Evolutionary conservation across 2,329 filamentous ascomycete genomes (phyloP).

Genomic region (Talaromyces piceae): DNA sequence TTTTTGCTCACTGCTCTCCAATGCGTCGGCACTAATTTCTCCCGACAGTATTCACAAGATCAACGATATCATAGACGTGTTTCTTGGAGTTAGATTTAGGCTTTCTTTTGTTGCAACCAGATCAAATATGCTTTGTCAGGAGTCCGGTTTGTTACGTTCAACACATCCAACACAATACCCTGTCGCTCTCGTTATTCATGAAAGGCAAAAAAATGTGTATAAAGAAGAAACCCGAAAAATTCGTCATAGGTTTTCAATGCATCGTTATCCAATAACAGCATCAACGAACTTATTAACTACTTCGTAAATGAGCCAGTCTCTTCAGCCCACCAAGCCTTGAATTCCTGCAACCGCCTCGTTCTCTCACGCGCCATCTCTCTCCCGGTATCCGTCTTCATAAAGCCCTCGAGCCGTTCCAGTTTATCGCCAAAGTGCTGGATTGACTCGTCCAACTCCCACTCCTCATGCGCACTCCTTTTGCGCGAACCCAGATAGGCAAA

Average conservation of each 20-base stretch:
- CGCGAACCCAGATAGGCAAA: conserved; percentile 67
- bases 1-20: not conserved
- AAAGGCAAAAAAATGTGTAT: not conserved
- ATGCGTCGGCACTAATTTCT: not conserved
- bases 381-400: conserved; percentile 54
- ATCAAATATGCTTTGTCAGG: too few species aligned
- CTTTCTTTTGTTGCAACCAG: not conserved
- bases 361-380: conserved; percentile 42
- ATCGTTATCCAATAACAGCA: too few species aligned
- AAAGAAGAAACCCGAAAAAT: not conserved
- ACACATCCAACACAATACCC: conserved; percentile 1
- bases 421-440: conserved; percentile 73
- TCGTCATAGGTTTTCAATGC: too few species aligned
- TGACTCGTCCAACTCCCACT: conserved; percentile 52
- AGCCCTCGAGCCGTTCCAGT: conserved; percentile 54
- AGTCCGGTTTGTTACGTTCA: too few species aligned
- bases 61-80: not conserved
- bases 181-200: not conserved
- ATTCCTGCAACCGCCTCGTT: conserved; percentile 42
- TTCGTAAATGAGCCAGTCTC: too few species aligned
- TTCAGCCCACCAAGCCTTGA: conserved; percentile 49
- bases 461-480: conserved; percentile 13
- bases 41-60: not conserved
- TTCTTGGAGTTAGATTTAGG: not conserved
- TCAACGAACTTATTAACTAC: too few species aligned